phyloP scores from a whole-genome alignment of 768 basidiomycete species.

The Aureoboletus auriporus region DNA sequence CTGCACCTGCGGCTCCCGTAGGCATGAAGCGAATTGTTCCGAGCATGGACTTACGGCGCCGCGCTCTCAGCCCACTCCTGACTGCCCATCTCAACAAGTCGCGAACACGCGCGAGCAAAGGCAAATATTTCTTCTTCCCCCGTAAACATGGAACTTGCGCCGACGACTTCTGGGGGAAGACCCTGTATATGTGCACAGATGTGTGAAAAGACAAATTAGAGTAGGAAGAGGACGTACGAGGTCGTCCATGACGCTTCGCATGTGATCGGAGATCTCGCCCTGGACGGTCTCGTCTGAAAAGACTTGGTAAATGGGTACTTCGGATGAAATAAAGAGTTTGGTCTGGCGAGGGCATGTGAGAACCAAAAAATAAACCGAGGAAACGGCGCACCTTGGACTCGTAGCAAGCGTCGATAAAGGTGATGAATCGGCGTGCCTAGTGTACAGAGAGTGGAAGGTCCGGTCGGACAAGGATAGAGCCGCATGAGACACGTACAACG shows the following conservation, averaged over 20 bases:
- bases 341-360: constrained; percentile 68
- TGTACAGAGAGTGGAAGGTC: not conserved
- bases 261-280: constrained; percentile 66
- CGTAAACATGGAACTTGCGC: constrained; percentile 84
- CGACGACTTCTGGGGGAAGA: constrained; percentile 69
- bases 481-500: constrained; percentile 43
- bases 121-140: constrained; percentile 98
- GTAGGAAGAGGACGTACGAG: constrained; percentile 48
- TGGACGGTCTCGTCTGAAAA: constrained; percentile 69
- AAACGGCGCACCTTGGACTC: constrained; percentile 66
- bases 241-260: constrained; percentile 94
- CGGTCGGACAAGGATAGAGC: not conserved
- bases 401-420: constrained; percentile 96
- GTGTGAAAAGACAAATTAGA: not conserved
- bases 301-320: constrained; percentile 86
- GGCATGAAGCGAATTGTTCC: too few species aligned
- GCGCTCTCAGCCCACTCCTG: constrained; percentile 71
- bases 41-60: constrained; percentile 12
- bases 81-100: constrained; percentile 87
- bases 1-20: not conserved
- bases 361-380: not conserved
- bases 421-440: constrained; percentile 92
- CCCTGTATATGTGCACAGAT: constrained; percentile 45
- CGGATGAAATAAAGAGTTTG: constrained; percentile 87
- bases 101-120: constrained; percentile 89